Evolutionary conservation across 352 stramenopile species (phyloP).

Genomic region (Thalassiosira mediterranea): DNA sequence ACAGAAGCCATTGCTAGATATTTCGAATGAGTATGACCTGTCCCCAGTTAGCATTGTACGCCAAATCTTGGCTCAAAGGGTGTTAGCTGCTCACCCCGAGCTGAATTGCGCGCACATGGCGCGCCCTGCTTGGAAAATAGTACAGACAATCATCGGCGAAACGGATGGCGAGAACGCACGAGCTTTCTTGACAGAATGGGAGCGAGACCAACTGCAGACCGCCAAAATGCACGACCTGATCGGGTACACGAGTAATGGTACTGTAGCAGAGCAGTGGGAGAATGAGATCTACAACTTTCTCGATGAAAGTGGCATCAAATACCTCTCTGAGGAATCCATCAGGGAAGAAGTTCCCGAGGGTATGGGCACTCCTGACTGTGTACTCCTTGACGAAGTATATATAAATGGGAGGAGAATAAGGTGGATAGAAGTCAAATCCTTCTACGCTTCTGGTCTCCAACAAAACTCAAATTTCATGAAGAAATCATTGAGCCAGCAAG

Average conservation of each 20-base stretch:
- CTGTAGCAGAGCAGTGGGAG: constrained; percentile 24
- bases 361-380: constrained; percentile 27
- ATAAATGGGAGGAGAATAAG: constrained; percentile 23
- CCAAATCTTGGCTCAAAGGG: constrained; percentile 21
- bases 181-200: constrained; percentile 25
- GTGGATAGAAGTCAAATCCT: constrained; percentile 42
- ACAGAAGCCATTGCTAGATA: constrained; percentile 21
- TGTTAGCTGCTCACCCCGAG: not conserved
- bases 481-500: constrained; percentile 18
- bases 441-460: constrained; percentile 32
- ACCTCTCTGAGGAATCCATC: constrained; percentile 23
- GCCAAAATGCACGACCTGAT: constrained; percentile 35
- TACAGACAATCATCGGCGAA: constrained; percentile 32
- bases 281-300: constrained; percentile 20
- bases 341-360: constrained; percentile 15
- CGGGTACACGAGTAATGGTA: not conserved
- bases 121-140: constrained; percentile 3
- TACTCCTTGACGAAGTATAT: constrained; percentile 35
- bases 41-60: constrained; percentile 31
- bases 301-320: constrained; percentile 22
- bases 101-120: not conserved
- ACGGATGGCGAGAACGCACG: constrained; percentile 6
- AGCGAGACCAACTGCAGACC: constrained; percentile 24
- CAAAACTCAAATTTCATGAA: too few relatives aligned
- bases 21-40: constrained; percentile 24